These are phyloP conservation scores for Curvularia sp. DNA, from an alignment of 2,329 filamentous ascomycete genomes.

Conservation along the genomic window DNA sequence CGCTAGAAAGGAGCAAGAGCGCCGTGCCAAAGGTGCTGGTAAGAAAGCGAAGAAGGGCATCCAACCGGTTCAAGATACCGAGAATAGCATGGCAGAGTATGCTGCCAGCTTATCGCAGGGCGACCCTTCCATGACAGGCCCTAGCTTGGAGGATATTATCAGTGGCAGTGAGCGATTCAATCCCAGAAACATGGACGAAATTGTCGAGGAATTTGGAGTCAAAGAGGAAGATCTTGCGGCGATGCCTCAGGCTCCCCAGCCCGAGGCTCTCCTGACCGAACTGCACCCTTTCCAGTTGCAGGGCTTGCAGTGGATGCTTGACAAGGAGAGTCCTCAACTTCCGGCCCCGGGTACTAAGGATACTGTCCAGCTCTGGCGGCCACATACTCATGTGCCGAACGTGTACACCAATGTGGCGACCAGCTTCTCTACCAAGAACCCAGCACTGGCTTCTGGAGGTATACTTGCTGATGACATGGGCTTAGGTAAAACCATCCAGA, in stretches of 20 bases:
- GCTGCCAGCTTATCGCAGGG: constrained; percentile 35
- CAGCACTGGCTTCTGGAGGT: constrained; percentile 75
- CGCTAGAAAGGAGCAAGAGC: constrained; percentile 63
- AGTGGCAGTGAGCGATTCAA: constrained; percentile 71
- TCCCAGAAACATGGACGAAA: constrained; percentile 67
- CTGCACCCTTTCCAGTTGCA: constrained; percentile 80
- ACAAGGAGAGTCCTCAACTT: constrained; percentile 74
- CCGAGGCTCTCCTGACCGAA: constrained; percentile 67
- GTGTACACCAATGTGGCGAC: constrained; percentile 73
- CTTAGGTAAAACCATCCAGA: constrained; percentile 84
- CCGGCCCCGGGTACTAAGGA: constrained; percentile 66
- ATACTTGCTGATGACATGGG: constrained; percentile 95
- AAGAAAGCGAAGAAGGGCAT: constrained; percentile 40
- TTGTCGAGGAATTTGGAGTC: constrained; percentile 73
- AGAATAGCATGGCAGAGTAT: constrained; percentile 36
- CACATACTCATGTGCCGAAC: constrained; percentile 47
- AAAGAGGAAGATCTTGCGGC: constrained; percentile 72
- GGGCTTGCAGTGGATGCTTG: constrained; percentile 81
- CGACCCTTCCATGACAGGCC: constrained; percentile 44
- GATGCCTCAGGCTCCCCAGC: constrained; percentile 76
- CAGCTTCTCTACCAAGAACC: constrained; percentile 67
- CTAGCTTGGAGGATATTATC: constrained; percentile 69
- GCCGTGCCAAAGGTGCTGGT: constrained; percentile 51
- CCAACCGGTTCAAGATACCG: constrained; percentile 32
- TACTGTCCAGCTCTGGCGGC: constrained; percentile 80